Evolutionary conservation across 768 basidiomycete species (phyloP), one percentile per base, ranked within the genome.

Genomic region (Pholiota conissans): DNA sequence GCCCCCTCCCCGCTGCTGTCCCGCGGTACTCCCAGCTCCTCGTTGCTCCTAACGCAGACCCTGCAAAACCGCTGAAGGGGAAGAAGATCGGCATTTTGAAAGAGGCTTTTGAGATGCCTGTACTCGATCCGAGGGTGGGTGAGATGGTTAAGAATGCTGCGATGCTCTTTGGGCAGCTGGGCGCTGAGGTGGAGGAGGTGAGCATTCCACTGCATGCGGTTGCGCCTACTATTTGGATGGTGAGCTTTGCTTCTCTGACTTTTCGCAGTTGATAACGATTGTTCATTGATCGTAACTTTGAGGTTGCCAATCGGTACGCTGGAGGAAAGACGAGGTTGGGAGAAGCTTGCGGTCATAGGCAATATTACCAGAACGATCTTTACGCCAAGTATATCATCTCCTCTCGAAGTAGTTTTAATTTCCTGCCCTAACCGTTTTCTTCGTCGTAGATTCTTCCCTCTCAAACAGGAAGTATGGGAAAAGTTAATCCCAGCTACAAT

Each of bases 11-110:
- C 11, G 50, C 37, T 3, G 52, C 61, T 16, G 65, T 65, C 16
- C 65, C 62, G 1, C 58, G 56, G 8, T 72, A 74, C 8, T 62
- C 62, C 5, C 61, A 73, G 13, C 60, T 76, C 18, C 72, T 77
- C 4, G 61, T 69, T n/a, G 74, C 76, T 50, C 51, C 65, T 6
- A 54, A 63, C 0, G 64, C 58, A 8, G 58, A 67, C 10, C 58
- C 65, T 6, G 58, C 66, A 10, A 55, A 58, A 8, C 69, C 69
- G 1, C 54, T 74, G 37, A 64, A 67, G 52, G 73, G 72, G 13
- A 65, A 78, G 66, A 70, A 66, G n/a, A 70, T 79, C 22, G 79
- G 75, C 0, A 55, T 81, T 2, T 65, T 81, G 24, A 69, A 64
- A 40, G 79, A 81, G 59, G 72, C 73, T 0, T 67, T 77, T 54